A percentile compares a stretch with the other conserved stretches of the same genome.
Evolutionary conservation across 2,329 filamentous ascomycete genomes (phyloP).

Genomic region (Hypoxylon sp.): DNA sequence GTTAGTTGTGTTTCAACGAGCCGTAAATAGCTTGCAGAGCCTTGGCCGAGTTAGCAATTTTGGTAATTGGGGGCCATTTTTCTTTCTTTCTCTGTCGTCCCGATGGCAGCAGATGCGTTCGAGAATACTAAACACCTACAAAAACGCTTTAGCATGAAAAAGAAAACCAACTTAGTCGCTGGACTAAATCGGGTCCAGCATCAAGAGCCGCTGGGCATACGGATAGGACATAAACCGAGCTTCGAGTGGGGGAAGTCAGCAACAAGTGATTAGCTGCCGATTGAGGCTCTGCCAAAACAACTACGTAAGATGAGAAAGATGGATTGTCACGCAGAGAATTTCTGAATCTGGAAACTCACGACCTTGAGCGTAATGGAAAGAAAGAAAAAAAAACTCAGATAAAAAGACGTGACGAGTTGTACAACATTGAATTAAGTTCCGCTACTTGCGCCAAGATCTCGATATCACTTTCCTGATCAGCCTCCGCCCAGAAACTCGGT

Average conservation of each 20-base stretch:
- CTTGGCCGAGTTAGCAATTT: slow-evolving; percentile 5
- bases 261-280: background rate
- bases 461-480: slow-evolving; percentile 3
- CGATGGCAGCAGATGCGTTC: slow-evolving; percentile 1
- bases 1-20: slow-evolving; percentile 19
- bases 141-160: background rate
- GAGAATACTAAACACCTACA: too few relatives aligned
- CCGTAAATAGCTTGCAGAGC: slow-evolving; percentile 21
- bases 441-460: slow-evolving; percentile 3
- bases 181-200: slow-evolving; percentile 1
- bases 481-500: slow-evolving; percentile 2
- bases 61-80: slow-evolving; percentile 5
- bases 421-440: slow-evolving; percentile 4
- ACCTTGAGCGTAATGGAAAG: background rate
- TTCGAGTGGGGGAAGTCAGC: too few relatives aligned
- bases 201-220: background rate
- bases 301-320: slow-evolving; percentile 7
- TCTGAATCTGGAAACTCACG: slow-evolving; percentile 13
- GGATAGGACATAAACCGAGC: background rate
- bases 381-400: too few relatives aligned
- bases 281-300: slow-evolving; percentile 20
- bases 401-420: too few relatives aligned
- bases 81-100: too few relatives aligned
- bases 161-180: background rate
- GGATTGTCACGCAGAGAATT: slow-evolving; percentile 1